Base-by-base conservation (phyloP, 2,329 filamentous ascomycete species). In the Paecilomyces variotii region DNA sequence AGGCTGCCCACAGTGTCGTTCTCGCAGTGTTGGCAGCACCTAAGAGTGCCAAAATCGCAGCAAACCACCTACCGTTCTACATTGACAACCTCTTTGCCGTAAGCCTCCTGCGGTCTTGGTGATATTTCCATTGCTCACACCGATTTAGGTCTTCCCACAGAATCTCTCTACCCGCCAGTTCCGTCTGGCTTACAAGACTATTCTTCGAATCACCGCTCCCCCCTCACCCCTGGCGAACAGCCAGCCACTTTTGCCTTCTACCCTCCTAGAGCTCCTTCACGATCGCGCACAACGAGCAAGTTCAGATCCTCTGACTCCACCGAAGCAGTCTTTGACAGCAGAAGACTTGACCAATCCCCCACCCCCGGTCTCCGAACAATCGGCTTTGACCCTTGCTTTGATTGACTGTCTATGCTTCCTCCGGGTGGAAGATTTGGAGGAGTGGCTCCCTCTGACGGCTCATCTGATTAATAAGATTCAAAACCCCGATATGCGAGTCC, bases 131-230 rank as follows among this genome's bases (percentile, higher is more conserved):
- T 55, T 27, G 26, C 11, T 53, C 39, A 56, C 50, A 26, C 4
- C 55, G 32, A 52, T 60, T 32, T 53, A 79, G 68, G 87, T 90
- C 0, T 96, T 96, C 72, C 91, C 92, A 0, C 71, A 79, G 1
- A 88, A 87, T 59, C 84, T 96, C 24, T 92, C 90, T 0, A 82
- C 89, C 0, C 85, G 91, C 14, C 92, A 97, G 71, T 96, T 97
- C 78, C 84, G 91, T 30, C 80, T 96, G 9, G 92, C 91, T 10
- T 92, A 96, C 79, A 90, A 88, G 70, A 93, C 90, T 1, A 79
- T 96, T 53, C 84, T 96, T 72, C 87, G 88, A 66, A 87, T 95
- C 60, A 86, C 91, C 10, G 87, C 88, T 2, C 90, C 91, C 2
- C 92, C 91, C 0, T 91, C 89, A 39, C 82, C 85, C 1, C 82